phyloP scores from a whole-genome alignment of 345 rosid species.

The Aethionema arabicum region DNA sequence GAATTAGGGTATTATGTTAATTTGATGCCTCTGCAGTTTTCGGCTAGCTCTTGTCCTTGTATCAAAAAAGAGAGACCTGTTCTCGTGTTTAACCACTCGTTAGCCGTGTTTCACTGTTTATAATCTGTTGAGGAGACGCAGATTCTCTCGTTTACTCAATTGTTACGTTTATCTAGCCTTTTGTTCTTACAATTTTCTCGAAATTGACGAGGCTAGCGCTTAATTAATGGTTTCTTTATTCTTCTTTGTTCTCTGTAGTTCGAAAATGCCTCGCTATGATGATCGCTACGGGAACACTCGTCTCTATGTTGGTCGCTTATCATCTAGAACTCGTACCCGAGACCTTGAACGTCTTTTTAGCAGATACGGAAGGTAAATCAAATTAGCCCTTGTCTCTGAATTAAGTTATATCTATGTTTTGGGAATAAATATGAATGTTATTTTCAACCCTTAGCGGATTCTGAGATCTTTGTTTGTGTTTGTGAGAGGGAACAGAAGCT shows the following conservation, averaged over 20 bases:
- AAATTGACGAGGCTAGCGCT: not conserved
- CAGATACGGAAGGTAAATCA: conserved; percentile 58
- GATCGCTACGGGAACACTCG: conserved; percentile 52
- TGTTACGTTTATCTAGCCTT: not conserved
- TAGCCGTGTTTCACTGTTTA: not conserved
- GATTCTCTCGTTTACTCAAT: no score
- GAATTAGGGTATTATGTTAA: not conserved
- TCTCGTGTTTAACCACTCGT: not conserved
- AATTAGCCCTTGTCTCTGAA: not conserved
- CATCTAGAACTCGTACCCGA: conserved; percentile 53
- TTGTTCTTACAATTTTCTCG: not conserved
- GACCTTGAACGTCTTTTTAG: conserved; percentile 60
- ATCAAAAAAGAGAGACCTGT: not conserved
- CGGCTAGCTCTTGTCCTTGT: not conserved
- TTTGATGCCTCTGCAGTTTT: not conserved
- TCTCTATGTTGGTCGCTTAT: conserved; percentile 56
- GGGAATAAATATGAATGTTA: not conserved
- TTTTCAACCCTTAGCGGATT: not conserved
- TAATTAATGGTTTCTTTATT: not conserved
- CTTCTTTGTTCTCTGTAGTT: conserved; percentile 14
- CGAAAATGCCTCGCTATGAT: conserved; percentile 56
- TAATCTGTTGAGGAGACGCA: not conserved
- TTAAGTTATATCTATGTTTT: not conserved
- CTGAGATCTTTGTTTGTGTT: not conserved
- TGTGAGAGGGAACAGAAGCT: not conserved